Evolutionary conservation across 805 yeast genomes (phyloP).

Genomic region (Saccharomyces jurei): DNA sequence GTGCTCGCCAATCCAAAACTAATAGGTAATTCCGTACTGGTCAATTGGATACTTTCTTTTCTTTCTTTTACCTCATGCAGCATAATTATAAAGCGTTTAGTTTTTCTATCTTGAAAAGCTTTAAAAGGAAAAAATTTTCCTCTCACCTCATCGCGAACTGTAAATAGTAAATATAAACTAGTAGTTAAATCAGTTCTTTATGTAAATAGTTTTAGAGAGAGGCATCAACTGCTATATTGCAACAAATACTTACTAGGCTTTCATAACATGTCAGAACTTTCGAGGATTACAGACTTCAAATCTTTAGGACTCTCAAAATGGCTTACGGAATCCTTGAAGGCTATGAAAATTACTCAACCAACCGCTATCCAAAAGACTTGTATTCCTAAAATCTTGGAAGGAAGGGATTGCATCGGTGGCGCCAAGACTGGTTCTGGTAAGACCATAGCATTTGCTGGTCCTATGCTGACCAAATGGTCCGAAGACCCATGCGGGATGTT

Average conservation of each 20-base stretch:
- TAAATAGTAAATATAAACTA: background rate
- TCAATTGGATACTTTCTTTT: background rate
- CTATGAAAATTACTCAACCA: constrained; percentile 79
- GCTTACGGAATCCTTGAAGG: constrained; percentile 69
- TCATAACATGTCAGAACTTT: constrained; percentile 6
- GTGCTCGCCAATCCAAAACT: constrained; percentile 7
- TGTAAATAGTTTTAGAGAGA: background rate
- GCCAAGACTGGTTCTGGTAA: constrained; percentile 98
- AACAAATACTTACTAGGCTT: background rate
- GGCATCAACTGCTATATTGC: background rate
- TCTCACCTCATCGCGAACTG: background rate
- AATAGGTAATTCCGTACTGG: background rate
- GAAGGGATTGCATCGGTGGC: constrained; percentile 89
- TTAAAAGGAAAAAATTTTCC: background rate
- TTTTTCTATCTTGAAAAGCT: background rate
- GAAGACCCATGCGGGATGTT: constrained; percentile 89
- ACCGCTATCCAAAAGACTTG: constrained; percentile 83
- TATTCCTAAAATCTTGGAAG: constrained; percentile 76
- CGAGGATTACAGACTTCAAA: constrained; percentile 34
- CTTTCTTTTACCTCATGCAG: background rate
- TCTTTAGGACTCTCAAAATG: constrained; percentile 75
- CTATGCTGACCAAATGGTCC: constrained; percentile 91
- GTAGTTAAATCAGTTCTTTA: background rate
- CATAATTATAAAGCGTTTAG: background rate
- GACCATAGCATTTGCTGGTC: constrained; percentile 96